Base-by-base conservation (phyloP, 345 rosid species). In the Corchorus capsularis region DNA sequence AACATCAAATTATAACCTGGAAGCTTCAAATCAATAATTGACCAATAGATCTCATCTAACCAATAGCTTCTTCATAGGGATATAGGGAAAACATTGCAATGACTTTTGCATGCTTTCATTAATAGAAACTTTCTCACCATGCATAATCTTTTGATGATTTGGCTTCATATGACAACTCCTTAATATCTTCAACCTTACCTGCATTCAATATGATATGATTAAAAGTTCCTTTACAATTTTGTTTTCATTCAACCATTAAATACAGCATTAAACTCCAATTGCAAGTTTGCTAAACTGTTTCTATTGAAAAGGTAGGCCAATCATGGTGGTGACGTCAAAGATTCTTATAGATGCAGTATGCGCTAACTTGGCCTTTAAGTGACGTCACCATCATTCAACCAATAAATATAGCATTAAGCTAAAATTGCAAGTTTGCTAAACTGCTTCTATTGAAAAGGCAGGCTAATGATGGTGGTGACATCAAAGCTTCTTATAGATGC, bases 81-180 rank as follows among this genome's bases (percentile, higher is more conserved):
- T n/a, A 53, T 27, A 66, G 13, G 9, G 16, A 50, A 7, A 46
- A 35, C 15, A 55, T 49, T 52, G 39, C 45, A 46, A 49, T 20
- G 52, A 34, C 17, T 77, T 69, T 3, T 14, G 52, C 52, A 59
- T 56, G 65, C 6, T 59, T 52, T 15, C 20, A 35, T 45, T 45
- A 63, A 35, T 16, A 81, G 68, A 76, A 64, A 10, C 27, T 78
- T 77, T 56, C 88, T 80, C 78, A 91, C 98, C 97, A 94, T 10
- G 97, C 98, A 46, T 72, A 2, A 70, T 94, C 97, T 84, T 83
- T 88, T 10, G 87, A 52, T 16, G 98, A 94, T 83, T 59, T 86
- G 71, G 96, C 98, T 86, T 94, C 98, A 81, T 83, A 94, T 77
- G 85, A 83, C 73, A 92, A 77, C 56, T 88, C 97, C 73, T 89